Evolutionary conservation across 805 yeast species (phyloP), one percentile per base, ranked within the genome.

Genomic region (Sungouiozyma intestinalis): DNA sequence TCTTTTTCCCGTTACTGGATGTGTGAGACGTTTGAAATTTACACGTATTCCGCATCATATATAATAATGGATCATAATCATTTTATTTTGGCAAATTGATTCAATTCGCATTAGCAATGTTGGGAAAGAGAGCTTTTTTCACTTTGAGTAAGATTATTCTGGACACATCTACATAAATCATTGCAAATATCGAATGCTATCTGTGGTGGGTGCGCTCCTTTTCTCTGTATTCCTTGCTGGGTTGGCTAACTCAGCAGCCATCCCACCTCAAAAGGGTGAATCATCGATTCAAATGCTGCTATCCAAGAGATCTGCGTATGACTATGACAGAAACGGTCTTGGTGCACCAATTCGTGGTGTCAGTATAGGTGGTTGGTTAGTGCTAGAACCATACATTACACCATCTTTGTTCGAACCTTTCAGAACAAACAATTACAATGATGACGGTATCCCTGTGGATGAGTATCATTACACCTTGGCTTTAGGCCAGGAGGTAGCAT

Each of bases 361-460:
- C 39, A 81, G 82, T 55, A 64, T 86, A 27, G 96, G 96, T 48
- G 94, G 95, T 37, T 86, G 95, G 95, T 71, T 86, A 40, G 86
- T 86, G 2, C 64, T 86, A 35, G 96, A 86, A 63, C 86, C 95
- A 2, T 85, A 72, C 62, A 86, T 86, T 56, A 82, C 86, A 1
- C 95, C 95, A 4, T 75, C 87, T 1, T 60, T 82, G 38, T 85
- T 87, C 55, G 72, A 71, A 37, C 72, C 69, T 35, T 67, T 62
- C 54, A 68, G 74, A 17, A 52, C 56, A 4, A 62, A 63, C 40
- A 54, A 50, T 11, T 15, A 46, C 33, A 57, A 51, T 43, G 64
- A 62, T 35, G 62, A 59, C 13, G 60, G 69, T 32, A 67, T 74
- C 17, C 95, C 95, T 9, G 80, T 81, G 21, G 97, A 87, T 62